Base-by-base conservation (phyloP, 805 yeast species). In the Cyberlindnera saturnus region DNA sequence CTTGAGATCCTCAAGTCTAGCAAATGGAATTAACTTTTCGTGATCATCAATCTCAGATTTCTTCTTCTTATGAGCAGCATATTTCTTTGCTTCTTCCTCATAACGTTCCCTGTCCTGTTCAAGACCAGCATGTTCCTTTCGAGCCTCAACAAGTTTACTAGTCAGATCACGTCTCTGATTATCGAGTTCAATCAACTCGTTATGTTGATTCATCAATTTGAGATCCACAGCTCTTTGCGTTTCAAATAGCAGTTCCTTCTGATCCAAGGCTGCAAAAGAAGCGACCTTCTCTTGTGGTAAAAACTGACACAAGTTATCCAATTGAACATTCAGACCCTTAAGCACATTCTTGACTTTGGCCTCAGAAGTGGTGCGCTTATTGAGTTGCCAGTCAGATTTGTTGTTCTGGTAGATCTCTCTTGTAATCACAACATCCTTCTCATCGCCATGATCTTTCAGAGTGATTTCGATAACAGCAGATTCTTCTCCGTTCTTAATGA, bases 261-360 rank as follows among this genome's bases (percentile, higher is more conserved):
- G 86, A 26, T 85, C 74, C 50, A 87, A 66, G 3, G 82, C 76
- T 0, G 97, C 95, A 68, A 93, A 93, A 50, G 86, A 88, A 3
- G 95, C 91, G 6, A 93, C 98, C 46, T 95, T 73, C 55, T 91
- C 98, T 60, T 93, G 99, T 0, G 99, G 96, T 43, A 93, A 67
- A 57, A 93, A 93, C 59, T 91, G 97, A 57, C 98, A 90, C 39
- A 91, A 69, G 59, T 91, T 93, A 59, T 88, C 95, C 44, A 93
- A 70, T 57, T 93, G 98, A 46, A 93, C 84, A 56, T 85, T 85
- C 48, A 79, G 72, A 2, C 57, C 56, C 17, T 63, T 59, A 23
- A 84, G 66, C 0, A 73, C 34, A 4, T 63, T 62, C 44, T 68
- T 73, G 4, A 88, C 72, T 5, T 57, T 58, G 11, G 52, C 49